Base-by-base conservation (phyloP, 2,329 filamentous ascomycete species). In the Fusarium piperis region DNA sequence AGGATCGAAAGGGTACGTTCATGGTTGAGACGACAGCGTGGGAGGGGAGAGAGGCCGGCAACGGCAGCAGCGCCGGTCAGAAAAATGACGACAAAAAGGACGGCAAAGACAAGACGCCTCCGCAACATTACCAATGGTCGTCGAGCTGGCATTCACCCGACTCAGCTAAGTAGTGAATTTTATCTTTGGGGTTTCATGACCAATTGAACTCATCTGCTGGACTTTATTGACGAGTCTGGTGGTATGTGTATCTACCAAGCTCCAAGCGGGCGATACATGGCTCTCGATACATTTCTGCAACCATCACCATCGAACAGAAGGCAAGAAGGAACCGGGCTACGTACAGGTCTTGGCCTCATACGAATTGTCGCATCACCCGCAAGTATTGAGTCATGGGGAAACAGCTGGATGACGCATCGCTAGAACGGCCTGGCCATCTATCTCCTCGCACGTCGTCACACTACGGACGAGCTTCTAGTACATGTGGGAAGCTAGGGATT, bases 1-100 rank as follows among this genome's bases (percentile, higher is more conserved):
- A 83, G 65, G 89, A 91, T 78, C 85, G 81, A 73, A 87, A 87
- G 15, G 87, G 87, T 6, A 81, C 65, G 9, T 92, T 91, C 73
- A 86, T 83, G 78, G 87, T 90, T 46, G 90, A 92, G 81, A 92
- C 90, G 26, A 91, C 90, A 13, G 84, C 85, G 46, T 91, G 89
- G 89, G 89, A 91, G 80, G 83, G 79, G 66, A 78, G 76, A 65
- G 35, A 36, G 18, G 18, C 52, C 15, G 39, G 55, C 52, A 23
- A 23, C 23, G 39, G 55, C 55, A 26, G 9, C 9, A 26, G 9
- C 9, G 51, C 36, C 26, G 55, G 59, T 26, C 53, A 61, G 35
- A 62, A 62, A 36, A 72, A 46, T 51, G 72, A 65, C 53, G 56
- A 39, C 38, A 65, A 59, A 51, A 69, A 63, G 61, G 71, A 70